A percentile compares a stretch with the other conserved stretches of the same genome.
Conservation (phyloP, 129 eudicot genomes). For the Tanacetum coccineum region DNA sequence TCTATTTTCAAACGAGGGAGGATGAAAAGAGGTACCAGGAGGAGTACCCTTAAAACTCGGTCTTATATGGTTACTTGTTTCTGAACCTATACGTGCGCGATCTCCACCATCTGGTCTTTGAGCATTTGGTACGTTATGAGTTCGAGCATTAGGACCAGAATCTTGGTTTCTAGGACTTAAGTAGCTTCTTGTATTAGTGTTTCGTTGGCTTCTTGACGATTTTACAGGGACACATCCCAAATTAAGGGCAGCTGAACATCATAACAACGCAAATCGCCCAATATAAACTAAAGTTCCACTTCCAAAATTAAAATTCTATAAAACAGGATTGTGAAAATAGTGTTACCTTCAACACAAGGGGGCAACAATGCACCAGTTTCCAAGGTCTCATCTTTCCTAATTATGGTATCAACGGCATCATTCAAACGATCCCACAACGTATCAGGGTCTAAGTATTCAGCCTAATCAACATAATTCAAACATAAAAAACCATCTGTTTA, state of each 20-base stretch:
- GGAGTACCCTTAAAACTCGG: conserved; percentile 29
- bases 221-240: conserved; percentile 81
- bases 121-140: conserved; percentile 1
- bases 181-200: conserved; percentile 64
- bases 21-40: conserved; percentile 31
- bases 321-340: conserved; percentile 19
- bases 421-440: conserved; percentile 87
- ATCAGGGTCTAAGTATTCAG: conserved; percentile 64
- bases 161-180: conserved; percentile 62
- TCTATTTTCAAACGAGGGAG: conserved; percentile 31
- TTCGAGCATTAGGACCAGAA: conserved; percentile 18
- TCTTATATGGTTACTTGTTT: conserved; percentile 26
- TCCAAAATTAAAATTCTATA: not conserved
- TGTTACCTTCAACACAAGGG: conserved; percentile 93
- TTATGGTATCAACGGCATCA: conserved; percentile 83
- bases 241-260: conserved; percentile 82
- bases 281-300: not conserved
- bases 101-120: conserved; percentile 30
- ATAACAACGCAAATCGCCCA: conserved; percentile 6
- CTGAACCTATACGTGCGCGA: conserved; percentile 28
- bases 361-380: conserved; percentile 80
- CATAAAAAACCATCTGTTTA: not conserved
- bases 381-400: conserved; percentile 73
- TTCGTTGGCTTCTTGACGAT: conserved; percentile 85
- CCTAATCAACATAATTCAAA: conserved; percentile 31